phyloP scores from a whole-genome alignment of 176 grass and related monocot species.

The Oryza glaberrima region DNA sequence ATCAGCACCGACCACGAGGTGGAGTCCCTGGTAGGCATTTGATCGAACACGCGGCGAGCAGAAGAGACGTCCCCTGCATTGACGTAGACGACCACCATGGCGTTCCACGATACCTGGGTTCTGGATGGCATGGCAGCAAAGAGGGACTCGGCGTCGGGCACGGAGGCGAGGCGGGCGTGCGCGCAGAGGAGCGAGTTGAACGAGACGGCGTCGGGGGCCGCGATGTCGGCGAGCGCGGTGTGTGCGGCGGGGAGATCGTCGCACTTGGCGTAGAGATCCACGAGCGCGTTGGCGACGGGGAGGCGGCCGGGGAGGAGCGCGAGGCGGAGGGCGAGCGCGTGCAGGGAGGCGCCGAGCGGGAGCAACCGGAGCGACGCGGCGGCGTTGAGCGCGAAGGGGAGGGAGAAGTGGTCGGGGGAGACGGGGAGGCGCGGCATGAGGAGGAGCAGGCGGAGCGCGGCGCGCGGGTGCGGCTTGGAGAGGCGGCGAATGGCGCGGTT shows the following conservation, averaged over 20 bases:
- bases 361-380: constrained; percentile 48
- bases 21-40: constrained; percentile 55
- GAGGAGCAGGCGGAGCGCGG: constrained; percentile 52
- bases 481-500: constrained; percentile 54
- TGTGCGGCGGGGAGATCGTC: constrained; percentile 46
- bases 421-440: constrained; percentile 62
- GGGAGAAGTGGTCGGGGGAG: constrained; percentile 57
- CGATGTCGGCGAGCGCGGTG: constrained; percentile 49
- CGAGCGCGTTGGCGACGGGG: constrained; percentile 69
- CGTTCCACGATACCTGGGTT: constrained; percentile 72
- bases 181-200: constrained; percentile 69
- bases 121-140: constrained; percentile 60
- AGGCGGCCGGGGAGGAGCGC: constrained; percentile 59
- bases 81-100: constrained; percentile 68
- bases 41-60: constrained; percentile 51
- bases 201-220: constrained; percentile 51
- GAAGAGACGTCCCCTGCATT: constrained; percentile 54
- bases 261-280: constrained; percentile 79
- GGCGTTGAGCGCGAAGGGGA: constrained; percentile 78
- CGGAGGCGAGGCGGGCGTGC: constrained; percentile 57
- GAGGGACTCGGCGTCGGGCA: constrained; percentile 37
- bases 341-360: constrained; percentile 55
- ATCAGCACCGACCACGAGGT: constrained; percentile 63
- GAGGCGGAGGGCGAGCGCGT: constrained; percentile 57
- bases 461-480: constrained; percentile 49